These are phyloP conservation scores for Beverwykella pulmonaria DNA, from an alignment of 495 filamentous ascomycete species.

Conservation along the genomic window DNA sequence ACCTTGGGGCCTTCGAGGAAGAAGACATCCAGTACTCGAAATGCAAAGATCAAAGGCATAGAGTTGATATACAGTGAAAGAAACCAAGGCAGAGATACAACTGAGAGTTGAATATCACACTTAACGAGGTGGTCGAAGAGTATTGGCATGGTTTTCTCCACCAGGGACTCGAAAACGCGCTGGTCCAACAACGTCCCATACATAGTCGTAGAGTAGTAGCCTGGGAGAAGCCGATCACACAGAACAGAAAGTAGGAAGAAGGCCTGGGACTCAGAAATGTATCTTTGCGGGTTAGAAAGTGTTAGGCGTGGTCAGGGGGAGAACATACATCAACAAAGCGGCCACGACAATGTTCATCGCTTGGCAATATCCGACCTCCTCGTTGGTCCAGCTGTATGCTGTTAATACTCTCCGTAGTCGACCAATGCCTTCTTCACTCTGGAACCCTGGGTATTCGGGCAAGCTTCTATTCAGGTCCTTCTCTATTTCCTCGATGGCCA, in stretches of 20 bases:
- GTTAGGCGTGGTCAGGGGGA: conserved; percentile 11
- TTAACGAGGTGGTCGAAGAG: conserved; percentile 96
- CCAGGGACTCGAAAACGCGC: conserved; percentile 92
- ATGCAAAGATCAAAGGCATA: conserved; percentile 96
- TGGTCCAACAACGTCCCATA: conserved; percentile 97
- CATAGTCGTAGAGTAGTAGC: conserved; percentile 98
- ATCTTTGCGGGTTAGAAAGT: conserved; percentile 53
- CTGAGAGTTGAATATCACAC: conserved; percentile 96
- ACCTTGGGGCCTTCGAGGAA: conserved; percentile 98
- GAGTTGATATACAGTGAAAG: conserved; percentile 98
- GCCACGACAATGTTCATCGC: conserved; percentile 99
- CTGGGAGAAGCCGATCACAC: conserved; percentile 89
- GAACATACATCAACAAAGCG: conserved; percentile 79
- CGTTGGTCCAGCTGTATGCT: conserved; percentile 94
- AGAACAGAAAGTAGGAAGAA: conserved; percentile 92
- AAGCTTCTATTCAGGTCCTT: conserved; percentile 96
- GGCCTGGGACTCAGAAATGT: conserved; percentile 95
- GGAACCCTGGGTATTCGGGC: conserved; percentile 95
- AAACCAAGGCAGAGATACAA: conserved; percentile 97
- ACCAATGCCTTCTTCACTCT: conserved; percentile 93
- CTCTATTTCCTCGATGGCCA: conserved; percentile 98
- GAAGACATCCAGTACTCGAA: conserved; percentile 94
- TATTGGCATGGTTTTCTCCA: conserved; percentile 98
- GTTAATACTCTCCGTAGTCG: conserved; percentile 86
- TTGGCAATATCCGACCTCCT: conserved; percentile 95